Conservation (phyloP, 2,329 filamentous ascomycete genomes). For the Penicillium sp. region DNA sequence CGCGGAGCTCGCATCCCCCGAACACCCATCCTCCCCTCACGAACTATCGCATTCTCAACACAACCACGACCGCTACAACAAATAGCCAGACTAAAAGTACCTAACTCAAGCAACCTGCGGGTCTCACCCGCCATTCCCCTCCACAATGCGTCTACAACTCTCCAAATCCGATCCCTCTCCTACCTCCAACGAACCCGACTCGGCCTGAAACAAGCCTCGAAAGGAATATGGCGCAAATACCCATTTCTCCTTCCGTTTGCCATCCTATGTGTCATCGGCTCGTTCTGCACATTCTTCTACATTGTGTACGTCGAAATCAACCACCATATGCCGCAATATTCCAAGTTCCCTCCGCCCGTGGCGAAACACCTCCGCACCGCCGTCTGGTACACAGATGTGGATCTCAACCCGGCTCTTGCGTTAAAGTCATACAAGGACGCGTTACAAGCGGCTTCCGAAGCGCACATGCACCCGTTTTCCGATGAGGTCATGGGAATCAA, state of each 20-base stretch:
- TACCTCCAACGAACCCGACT: conserved; percentile 37
- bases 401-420: conserved; percentile 74
- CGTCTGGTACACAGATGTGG: conserved; percentile 82
- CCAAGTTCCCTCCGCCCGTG: conserved; percentile 51
- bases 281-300: conserved; percentile 43
- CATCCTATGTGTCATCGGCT: conserved; percentile 45
- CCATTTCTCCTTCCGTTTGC: conserved; percentile 48
- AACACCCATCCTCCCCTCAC: conserved; percentile 12
- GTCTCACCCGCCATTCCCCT: conserved; percentile 23
- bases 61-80: conserved; percentile 10
- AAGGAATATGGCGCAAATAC: conserved; percentile 49
- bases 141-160: conserved; percentile 10
- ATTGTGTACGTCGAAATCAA: conserved; percentile 50
- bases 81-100: conserved; percentile 16
- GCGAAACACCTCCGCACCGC: conserved; percentile 74
- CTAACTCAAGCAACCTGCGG: conserved; percentile 8
- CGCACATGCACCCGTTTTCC: conserved; percentile 84
- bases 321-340: conserved; percentile 46
- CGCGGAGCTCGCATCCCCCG: conserved; percentile 1
- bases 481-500: conserved; percentile 91
- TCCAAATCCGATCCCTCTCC: conserved; percentile 30
- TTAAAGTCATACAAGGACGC: conserved; percentile 84
- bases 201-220: conserved; percentile 42
- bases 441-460: conserved; percentile 71
- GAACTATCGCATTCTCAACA: conserved; percentile 13